phyloP scores from a whole-genome alignment of 371 early-diverging fungal species.

The Amoeboaphelidium occidentale region DNA sequence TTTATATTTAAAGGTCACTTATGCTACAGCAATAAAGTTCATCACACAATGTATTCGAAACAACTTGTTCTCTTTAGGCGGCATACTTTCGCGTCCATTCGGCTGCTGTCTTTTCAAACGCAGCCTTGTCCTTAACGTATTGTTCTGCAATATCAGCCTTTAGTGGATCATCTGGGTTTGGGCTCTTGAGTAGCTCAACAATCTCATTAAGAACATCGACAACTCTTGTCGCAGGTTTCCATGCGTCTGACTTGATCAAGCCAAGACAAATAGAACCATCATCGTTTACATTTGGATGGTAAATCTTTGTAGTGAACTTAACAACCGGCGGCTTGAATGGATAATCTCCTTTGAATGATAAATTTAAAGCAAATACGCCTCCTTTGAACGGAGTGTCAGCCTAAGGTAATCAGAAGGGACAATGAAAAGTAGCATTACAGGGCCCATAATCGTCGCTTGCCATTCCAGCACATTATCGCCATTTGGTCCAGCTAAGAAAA shows the following conservation, averaged over 20 bases:
- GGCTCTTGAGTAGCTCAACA: constrained; percentile 39
- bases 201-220: constrained; percentile 44
- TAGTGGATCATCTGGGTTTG: constrained; percentile 79
- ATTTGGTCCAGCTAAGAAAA: not conserved
- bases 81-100: constrained; percentile 58
- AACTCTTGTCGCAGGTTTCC: constrained; percentile 72
- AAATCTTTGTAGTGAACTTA: constrained; percentile 58
- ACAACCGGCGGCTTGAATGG: constrained; percentile 85
- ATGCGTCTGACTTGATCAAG: constrained; percentile 57
- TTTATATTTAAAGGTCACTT: too few species aligned
- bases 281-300: constrained; percentile 82
- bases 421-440: too few species aligned
- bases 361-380: constrained; percentile 52
- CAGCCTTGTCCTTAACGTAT: constrained; percentile 38
- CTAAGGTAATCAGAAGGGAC: constrained; percentile 10
- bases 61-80: too few species aligned
- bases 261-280: constrained; percentile 45
- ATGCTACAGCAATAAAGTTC: too few species aligned
- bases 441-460: not conserved
- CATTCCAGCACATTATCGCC: not conserved
- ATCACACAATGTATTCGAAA: too few species aligned
- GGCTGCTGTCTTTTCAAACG: constrained; percentile 49
- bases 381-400: constrained; percentile 46
- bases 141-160: constrained; percentile 53
- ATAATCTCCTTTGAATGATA: constrained; percentile 55